A percentile compares a stretch with the other conserved stretches of the same genome.
These are phyloP conservation scores for Draba incana DNA, from an alignment of 345 rosid species.

Conservation along the genomic window DNA sequence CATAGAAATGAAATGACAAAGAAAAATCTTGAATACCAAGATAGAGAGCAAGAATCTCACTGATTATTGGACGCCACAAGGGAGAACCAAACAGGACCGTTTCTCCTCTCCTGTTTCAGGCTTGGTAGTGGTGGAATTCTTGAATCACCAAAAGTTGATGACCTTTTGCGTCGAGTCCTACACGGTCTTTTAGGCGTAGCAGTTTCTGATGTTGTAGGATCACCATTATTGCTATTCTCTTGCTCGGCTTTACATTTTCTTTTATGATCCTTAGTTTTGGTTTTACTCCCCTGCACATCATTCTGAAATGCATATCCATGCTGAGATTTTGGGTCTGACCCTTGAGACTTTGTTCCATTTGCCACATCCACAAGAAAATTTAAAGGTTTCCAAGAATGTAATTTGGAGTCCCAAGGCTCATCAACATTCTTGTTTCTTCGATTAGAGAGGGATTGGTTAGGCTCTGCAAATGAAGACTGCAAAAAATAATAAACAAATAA, in stretches of 20 bases:
- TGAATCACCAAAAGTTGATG: conserved; percentile 54
- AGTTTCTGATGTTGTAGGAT: conserved; percentile 57
- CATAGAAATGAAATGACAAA: conserved; percentile 2
- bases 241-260: conserved; percentile 50
- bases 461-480: conserved; percentile 60
- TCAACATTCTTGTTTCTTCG: conserved; percentile 48
- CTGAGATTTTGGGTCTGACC: conserved; percentile 49
- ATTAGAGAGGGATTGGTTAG: conserved; percentile 42
- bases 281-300: conserved; percentile 49
- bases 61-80: conserved; percentile 83
- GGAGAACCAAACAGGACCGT: conserved; percentile 91
- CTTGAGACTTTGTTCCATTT: conserved; percentile 81
- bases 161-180: conserved; percentile 65
- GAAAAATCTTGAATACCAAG: conserved; percentile 10
- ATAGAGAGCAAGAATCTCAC: conserved; percentile 54
- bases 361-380: conserved; percentile 95
- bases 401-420: conserved; percentile 66
- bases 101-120: conserved; percentile 57
- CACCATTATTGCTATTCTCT: conserved; percentile 50
- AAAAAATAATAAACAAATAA: conserved; percentile 7
- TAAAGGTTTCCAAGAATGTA: conserved; percentile 85
- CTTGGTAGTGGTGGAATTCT: conserved; percentile 56
- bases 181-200: conserved; percentile 61
- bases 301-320: conserved; percentile 42
- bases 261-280: conserved; percentile 60